Percentiles rank a stretch among this genome's conserved stretches.
phyloP scores from a whole-genome alignment of 805 yeast genomes.

The Pichia pseudocactophila region DNA sequence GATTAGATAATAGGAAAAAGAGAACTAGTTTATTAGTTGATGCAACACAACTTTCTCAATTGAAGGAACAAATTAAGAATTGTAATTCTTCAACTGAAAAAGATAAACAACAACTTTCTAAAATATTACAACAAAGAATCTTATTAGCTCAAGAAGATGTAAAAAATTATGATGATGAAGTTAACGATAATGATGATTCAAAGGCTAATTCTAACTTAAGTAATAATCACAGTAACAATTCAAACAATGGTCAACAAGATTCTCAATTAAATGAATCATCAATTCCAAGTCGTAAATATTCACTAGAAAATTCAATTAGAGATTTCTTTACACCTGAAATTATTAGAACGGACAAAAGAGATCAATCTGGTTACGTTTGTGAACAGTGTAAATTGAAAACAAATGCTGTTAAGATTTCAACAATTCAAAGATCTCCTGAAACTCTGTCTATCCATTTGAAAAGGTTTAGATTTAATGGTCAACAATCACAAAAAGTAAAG shows the following conservation, averaged over 20 bases:
- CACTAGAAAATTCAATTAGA: constrained; percentile 64
- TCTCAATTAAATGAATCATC: neutral
- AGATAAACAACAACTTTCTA: constrained; percentile 20
- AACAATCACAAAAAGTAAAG: constrained; percentile 71
- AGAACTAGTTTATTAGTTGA: constrained; percentile 27
- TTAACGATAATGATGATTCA: neutral
- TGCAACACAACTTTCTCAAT: constrained; percentile 20
- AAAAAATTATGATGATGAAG: constrained; percentile 12
- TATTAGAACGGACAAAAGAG: constrained; percentile 57
- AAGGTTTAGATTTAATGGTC: constrained; percentile 81
- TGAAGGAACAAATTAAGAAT: constrained; percentile 22
- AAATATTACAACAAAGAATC: constrained; percentile 24
- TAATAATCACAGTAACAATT: constrained; percentile 3
- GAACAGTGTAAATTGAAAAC: constrained; percentile 76
- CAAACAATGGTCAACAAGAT: neutral
- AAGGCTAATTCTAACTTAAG: neutral
- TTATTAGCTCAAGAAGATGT: constrained; percentile 21
- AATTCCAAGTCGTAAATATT: constrained; percentile 29
- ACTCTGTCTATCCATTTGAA: constrained; percentile 80
- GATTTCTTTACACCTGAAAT: constrained; percentile 82
- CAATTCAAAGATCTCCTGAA: constrained; percentile 80
- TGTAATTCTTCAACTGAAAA: constrained; percentile 19
- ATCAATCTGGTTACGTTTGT: constrained; percentile 76
- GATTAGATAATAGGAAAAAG: constrained; percentile 49
- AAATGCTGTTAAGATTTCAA: constrained; percentile 65